Evolutionary conservation across 2,329 filamentous ascomycete genomes (phyloP), one percentile per base, ranked within the genome.

Genomic region (Raffaelea arxii): DNA sequence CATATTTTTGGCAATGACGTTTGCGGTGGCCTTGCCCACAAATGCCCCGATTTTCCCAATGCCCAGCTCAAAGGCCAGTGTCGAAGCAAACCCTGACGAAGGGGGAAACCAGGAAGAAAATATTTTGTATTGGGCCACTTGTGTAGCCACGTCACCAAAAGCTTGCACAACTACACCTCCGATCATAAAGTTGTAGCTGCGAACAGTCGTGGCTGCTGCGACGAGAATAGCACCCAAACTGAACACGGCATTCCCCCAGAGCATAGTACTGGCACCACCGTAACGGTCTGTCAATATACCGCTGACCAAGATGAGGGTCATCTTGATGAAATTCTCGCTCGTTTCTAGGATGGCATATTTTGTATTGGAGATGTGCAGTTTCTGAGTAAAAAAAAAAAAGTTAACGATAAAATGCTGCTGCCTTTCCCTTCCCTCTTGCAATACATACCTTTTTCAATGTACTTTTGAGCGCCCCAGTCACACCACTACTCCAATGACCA

Each of bases 21-120:
- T 55, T 45, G 50, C 45, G 36, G 51, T 52, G 35, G 49, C 43
- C 52, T 78, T 77, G 11, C 78, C 78, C 1, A 78, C 73, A 47
- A 82, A 80, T 0, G 69, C 70, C 2, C 78, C 77, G 9, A 82
- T 72, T 57, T 80, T 81, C 18, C 75, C 75, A 44, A 82, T 70
- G 1, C 70, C 75, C 0, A 82, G 64, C 56, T 82, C 78, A 4
- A 82, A 72, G 0, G 70, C 78, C 0, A 82, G 64, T 0, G 77
- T 82, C 0, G 76, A 77, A 0, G 77, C 78, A 54, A 82, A 82
- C 2, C 78, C 78, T 47, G 75, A 70, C 7, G 68, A 76, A 0
- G 78, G 78, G 0, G 77, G 67, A 50, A 82, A 82, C 78, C 78
- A 82, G 0, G 75, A 78, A 0, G 75, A 78, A 53, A 82, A 82